phyloP scores from a whole-genome alignment of 441 rosid genomes.

The Theobroma grandiflorum region DNA sequence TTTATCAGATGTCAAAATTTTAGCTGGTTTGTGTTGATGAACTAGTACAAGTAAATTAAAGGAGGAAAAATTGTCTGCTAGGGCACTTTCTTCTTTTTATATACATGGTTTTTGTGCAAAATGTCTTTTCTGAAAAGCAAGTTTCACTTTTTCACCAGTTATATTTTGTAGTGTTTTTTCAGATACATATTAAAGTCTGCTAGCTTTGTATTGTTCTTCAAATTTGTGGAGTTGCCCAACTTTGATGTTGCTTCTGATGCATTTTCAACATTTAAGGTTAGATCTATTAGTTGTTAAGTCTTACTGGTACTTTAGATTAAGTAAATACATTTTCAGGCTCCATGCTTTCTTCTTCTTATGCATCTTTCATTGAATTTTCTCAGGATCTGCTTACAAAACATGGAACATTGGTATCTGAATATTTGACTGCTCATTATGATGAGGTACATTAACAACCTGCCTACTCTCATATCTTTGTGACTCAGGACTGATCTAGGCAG shows the following conservation, averaged over 20 bases:
- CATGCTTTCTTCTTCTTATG: conserved; percentile 22
- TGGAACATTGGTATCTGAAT: conserved; percentile 75
- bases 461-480: conserved; percentile 16
- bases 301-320: conserved; percentile 25
- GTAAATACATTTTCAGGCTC: conserved; percentile 20
- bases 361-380: conserved; percentile 26
- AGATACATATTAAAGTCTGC: conserved; percentile 94
- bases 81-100: background rate
- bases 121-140: background rate
- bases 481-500: conserved; percentile 12
- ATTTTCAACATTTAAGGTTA: conserved; percentile 96
- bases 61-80: background rate
- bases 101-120: background rate
- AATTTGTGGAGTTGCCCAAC: conserved; percentile 92
- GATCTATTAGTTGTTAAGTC: conserved; percentile 38
- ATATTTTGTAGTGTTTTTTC: conserved; percentile 68
- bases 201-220: conserved; percentile 92
- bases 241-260: conserved; percentile 99
- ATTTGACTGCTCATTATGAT: conserved; percentile 76
- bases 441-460: conserved; percentile 65
- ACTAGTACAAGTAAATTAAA: background rate
- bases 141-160: conserved; percentile 40
- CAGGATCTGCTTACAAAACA: conserved; percentile 97
- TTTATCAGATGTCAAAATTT: background rate
- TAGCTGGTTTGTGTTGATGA: background rate